phyloP scores from a whole-genome alignment of 1,284 basidiomycete species.

The Stygiomarasmius scandens region DNA sequence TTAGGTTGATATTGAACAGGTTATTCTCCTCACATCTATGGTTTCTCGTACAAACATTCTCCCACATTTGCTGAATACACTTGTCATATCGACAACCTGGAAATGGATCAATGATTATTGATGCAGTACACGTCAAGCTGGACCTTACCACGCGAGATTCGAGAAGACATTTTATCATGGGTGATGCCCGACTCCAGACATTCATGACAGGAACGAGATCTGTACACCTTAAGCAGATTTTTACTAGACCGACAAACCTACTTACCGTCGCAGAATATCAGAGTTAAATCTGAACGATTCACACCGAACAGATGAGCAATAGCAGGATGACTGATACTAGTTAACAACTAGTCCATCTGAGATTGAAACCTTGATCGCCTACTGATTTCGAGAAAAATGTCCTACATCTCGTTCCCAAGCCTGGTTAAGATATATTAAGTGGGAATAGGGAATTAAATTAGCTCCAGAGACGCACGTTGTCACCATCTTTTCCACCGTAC shows the following conservation, averaged over 20 bases:
- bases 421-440: not conserved
- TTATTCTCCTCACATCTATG: not conserved
- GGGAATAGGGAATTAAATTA: not conserved
- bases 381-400: not conserved
- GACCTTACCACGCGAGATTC: not conserved
- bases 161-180: not conserved
- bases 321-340: not conserved
- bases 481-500: not conserved
- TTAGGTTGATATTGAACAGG: not conserved
- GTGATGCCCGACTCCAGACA: not conserved
- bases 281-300: not conserved
- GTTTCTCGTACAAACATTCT: not conserved
- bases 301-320: not conserved
- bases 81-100: not conserved
- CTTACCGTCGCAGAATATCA: not conserved
- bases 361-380: too few relatives aligned
- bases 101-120: not conserved
- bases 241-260: not conserved
- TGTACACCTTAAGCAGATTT: not conserved
- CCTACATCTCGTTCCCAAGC: not conserved
- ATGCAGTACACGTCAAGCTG: not conserved
- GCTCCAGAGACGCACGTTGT: not conserved
- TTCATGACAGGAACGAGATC: not conserved
- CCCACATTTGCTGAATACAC: not conserved
- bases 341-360: too few relatives aligned